Evolutionary conservation across 2,329 filamentous ascomycete genomes (phyloP), one percentile per base, ranked within the genome.

Genomic region (Calonectria ilicicola): DNA sequence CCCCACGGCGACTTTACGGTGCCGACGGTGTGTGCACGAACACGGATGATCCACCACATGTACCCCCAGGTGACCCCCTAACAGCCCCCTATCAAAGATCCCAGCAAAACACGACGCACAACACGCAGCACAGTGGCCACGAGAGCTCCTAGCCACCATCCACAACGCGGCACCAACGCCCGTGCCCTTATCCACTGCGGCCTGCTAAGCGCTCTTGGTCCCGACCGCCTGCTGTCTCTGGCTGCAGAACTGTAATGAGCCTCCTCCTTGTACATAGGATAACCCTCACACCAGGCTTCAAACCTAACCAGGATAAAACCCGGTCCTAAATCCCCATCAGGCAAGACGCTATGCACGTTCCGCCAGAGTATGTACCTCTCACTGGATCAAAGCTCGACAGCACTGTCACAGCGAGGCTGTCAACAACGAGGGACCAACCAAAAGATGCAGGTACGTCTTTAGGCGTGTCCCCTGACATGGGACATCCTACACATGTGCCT

Each of bases 401-500:
- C 21, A 51, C 53, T 5, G 12, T n/a, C 9, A 62, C 38, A 21
- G 27, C 17, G 49, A 44, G 23, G 56, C 19, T 40, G 32, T 19
- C 35, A 58, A 58, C 65, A 71, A 40, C 58, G n/a, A 19, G 58
- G 26, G 38, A 76, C 77, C 74, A 79, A 79, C 77, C 77, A 79
- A 51, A 62, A 75, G 76, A 77, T 77, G 77, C 77, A 79, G 77
- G 77, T 76, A 75, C 77, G 65, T 69, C 76, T 73, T 65, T 72
- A 17, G 46, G 47, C 70, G 62, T 65, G 65, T 77, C 77, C 77
- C 77, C 77, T 79, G 77, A 79, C 77, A 79, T 79, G 77, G 77
- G 78, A 74, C 69, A 70, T 56, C 29, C 38, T 44, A 27, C 38
- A 32, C 27, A 29, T 62, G 73, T 73, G 62, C 67, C 21, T 65